These are phyloP conservation scores for Nakazawaea holstii DNA, from an alignment of 805 yeast species.

Conservation along the genomic window DNA sequence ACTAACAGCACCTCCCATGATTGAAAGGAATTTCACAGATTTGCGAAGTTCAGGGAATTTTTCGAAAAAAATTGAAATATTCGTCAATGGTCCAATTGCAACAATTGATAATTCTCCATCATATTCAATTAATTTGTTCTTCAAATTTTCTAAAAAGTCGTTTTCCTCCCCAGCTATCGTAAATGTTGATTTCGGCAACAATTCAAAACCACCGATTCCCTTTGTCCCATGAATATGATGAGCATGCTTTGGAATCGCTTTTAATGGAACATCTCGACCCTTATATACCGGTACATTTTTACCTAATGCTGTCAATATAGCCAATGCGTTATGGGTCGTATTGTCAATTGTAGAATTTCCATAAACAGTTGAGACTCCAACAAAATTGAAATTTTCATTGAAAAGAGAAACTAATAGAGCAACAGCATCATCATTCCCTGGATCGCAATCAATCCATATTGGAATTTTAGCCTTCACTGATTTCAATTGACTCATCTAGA, in stretches of 20 bases:
- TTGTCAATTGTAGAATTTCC: constrained; percentile 64
- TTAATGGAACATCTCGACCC: constrained; percentile 58
- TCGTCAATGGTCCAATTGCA: constrained; percentile 77
- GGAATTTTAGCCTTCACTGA: constrained; percentile 35
- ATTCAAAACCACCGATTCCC: constrained; percentile 69
- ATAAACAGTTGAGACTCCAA: constrained; percentile 70
- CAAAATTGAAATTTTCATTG: constrained; percentile 49
- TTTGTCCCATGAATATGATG: constrained; percentile 65
- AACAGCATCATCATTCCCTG: constrained; percentile 84
- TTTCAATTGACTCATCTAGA: background rate
- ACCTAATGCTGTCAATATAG: constrained; percentile 57
- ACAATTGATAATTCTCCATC: constrained; percentile 52
- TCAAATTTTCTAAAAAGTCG: constrained; percentile 17
- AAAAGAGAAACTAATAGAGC: constrained; percentile 62
- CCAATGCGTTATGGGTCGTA: constrained; percentile 67
- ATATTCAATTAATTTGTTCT: constrained; percentile 35
- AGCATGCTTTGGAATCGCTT: constrained; percentile 44
- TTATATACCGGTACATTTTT: constrained; percentile 52
- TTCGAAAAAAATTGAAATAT: constrained; percentile 51
- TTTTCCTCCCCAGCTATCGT: constrained; percentile 12
- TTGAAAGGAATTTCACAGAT: constrained; percentile 47
- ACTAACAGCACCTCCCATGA: constrained; percentile 71
- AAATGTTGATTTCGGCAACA: constrained; percentile 45
- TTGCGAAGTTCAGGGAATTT: constrained; percentile 48
- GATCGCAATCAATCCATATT: constrained; percentile 88